Base-by-base conservation (phyloP, 306 rosid species). In the Boehmeria nivea region DNA sequence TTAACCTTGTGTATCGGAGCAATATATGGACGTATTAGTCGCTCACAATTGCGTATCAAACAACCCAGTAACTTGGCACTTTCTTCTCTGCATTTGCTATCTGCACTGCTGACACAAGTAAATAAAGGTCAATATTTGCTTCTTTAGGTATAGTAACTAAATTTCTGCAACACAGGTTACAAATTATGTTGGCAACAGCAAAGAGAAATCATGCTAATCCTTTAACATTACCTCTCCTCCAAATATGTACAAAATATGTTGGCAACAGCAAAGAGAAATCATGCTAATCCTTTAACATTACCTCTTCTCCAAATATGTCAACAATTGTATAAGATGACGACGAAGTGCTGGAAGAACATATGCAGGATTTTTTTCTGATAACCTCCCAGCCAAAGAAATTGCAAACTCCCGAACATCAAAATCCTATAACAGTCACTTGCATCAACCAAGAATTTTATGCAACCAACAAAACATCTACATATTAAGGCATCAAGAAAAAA, bases 341-440 rank as follows among this genome's bases (percentile, higher is more conserved):
- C 99, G 99, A 72, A 91, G 99, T 13, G 99, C 96, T 26, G 99
- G 96, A 71, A 91, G 95, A 81, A 87, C 96, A 54, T 91, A 91
- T 37, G 99, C 99, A 72, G 99, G 99, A 77, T 91, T 91, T 70
- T 87, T 91, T 76, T 84, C 96, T 0, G 99, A 87, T 63, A 91
- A 70, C 76, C 99, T 84, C 70, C 99, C 99, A 71, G 99, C 87
- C 67, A 91, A 69, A 59, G 95, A 87, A 65, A 91, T 91, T 38
- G 96, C 85, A 74, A 80, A 84, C 76, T 84, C 99, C 9, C 99
- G 84, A 60, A 91, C 99, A 50, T 84, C 95, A 83, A 87, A 87
- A 83, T 91, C 95, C 99, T 91, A 68, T 65, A 40, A n/a, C 45
- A 40, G n/a, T 12, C 26, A 54, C 45, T 53, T 38, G 45, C 31